Evolutionary conservation across 108 stramenopile genomes (phyloP).

Genomic region (Conticribra guillardii): DNA sequence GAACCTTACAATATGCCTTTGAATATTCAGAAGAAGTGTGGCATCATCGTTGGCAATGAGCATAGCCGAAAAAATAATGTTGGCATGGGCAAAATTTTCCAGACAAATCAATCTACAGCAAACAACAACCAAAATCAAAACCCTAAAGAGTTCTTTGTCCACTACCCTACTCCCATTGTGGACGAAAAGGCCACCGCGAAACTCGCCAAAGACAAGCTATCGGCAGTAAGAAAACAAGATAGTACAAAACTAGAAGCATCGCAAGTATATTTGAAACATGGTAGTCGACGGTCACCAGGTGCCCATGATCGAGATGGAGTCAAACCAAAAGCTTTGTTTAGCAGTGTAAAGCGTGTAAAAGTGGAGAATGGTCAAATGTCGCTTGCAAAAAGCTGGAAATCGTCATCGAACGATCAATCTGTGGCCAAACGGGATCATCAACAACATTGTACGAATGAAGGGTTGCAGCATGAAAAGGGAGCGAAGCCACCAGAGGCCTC

Average conservation of each 20-base stretch:
- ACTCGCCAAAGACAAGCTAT: conserved; percentile 62
- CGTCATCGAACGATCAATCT: conserved; percentile 11
- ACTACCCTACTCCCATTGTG: conserved; percentile 69
- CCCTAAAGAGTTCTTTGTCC: neutral
- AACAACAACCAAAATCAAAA: neutral
- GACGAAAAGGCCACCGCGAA: conserved; percentile 60
- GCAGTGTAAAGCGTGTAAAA: conserved; percentile 35
- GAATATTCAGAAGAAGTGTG: conserved; percentile 48
- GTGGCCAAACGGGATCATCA: neutral
- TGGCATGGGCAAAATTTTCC: neutral
- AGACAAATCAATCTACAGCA: conserved; percentile 14
- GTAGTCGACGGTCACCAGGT: conserved; percentile 55
- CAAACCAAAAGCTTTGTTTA: conserved; percentile 49
- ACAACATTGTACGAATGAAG: neutral
- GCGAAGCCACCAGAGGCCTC: neutral
- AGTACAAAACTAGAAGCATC: conserved; percentile 55
- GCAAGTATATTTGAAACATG: conserved; percentile 68
- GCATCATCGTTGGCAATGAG: conserved; percentile 23
- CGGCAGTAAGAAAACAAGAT: conserved; percentile 56
- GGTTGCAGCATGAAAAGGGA: neutral
- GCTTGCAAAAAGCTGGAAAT: conserved; percentile 32
- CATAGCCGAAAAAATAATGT: neutral
- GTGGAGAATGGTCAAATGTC: conserved; percentile 25
- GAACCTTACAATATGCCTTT: conserved; percentile 71
- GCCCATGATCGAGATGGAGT: conserved; percentile 48